Percentiles rank a stretch among this genome's conserved stretches.
These are phyloP conservation scores for Anthracocystis setariae DNA, from an alignment of 1,284 basidiomycete species.

Conservation along the genomic window DNA sequence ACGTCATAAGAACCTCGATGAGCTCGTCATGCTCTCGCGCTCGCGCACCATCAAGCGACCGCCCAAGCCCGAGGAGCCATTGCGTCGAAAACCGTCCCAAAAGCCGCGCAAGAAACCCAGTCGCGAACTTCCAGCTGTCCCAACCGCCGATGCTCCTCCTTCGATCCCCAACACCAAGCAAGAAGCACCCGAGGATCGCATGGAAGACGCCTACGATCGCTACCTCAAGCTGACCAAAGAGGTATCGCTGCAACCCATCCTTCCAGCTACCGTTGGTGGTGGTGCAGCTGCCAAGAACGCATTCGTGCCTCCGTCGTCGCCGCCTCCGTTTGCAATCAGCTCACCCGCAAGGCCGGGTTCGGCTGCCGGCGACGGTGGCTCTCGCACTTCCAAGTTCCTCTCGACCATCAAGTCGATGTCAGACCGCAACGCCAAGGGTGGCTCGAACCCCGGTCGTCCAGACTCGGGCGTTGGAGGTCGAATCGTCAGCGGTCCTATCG, in stretches of 20 bases:
- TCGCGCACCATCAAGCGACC: conserved; percentile 33
- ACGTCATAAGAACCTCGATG: conserved; percentile 42
- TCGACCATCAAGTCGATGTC: conserved; percentile 59
- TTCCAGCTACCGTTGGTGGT: conserved; percentile 24
- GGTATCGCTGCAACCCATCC: conserved; percentile 45
- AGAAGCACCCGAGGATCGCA: conserved; percentile 62
- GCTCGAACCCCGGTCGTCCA: conserved; percentile 6
- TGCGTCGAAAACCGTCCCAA: conserved; percentile 37
- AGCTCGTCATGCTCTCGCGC: conserved; percentile 44
- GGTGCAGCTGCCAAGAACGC: conserved; percentile 15
- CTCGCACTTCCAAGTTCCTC: conserved; percentile 56
- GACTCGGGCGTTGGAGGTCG: conserved; percentile 16
- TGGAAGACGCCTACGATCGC: conserved; percentile 89
- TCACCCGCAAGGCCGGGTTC: conserved; percentile 23
- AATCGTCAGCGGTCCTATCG: conserved; percentile 42
- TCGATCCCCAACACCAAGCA: background rate
- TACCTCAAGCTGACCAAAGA: conserved; percentile 73
- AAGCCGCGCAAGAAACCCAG: conserved; percentile 34
- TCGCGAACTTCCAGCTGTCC: conserved; percentile 47
- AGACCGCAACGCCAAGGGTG: conserved; percentile 32
- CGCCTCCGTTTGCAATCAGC: conserved; percentile 15
- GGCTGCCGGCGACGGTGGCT: conserved; percentile 19
- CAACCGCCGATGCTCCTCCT: conserved; percentile 1
- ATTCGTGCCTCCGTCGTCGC: conserved; percentile 12
- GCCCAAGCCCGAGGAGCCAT: conserved; percentile 46